phyloP scores from a whole-genome alignment of 2,329 filamentous ascomycete species.

The Epichloe baconii region DNA sequence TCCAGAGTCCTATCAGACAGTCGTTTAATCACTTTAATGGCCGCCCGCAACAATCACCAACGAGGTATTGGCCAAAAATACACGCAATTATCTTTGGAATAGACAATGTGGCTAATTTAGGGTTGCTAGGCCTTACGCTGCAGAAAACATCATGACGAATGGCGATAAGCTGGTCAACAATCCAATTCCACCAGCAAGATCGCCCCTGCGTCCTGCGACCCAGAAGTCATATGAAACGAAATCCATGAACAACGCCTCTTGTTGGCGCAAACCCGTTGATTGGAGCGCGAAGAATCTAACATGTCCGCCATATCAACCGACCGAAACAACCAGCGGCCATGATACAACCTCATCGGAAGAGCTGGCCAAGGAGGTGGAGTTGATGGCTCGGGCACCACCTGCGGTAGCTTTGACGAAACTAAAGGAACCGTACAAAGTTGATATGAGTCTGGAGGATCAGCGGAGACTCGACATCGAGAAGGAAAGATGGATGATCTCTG shows the following conservation, averaged over 20 bases:
- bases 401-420: constrained; percentile 8
- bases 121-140: not conserved
- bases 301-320: not conserved
- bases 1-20: constrained; percentile 3
- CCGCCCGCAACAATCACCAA: not conserved
- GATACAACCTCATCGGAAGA: not conserved
- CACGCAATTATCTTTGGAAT: not conserved
- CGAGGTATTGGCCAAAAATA: not conserved
- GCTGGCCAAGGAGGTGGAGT: constrained; percentile 1
- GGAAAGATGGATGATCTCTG: constrained; percentile 43
- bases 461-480: constrained; percentile 14
- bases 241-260: constrained; percentile 1
- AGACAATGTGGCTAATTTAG: not conserved
- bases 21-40: not conserved
- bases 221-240: not conserved
- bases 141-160: not conserved
- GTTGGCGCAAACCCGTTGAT: constrained; percentile 2
- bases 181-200: not conserved
- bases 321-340: not conserved
- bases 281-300: not conserved
- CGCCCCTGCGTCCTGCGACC: not conserved
- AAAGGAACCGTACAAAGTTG: constrained; percentile 3
- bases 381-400: constrained; percentile 7
- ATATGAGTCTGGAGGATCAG: not conserved
- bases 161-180: not conserved